Evolutionary conservation across 2,329 filamentous ascomycete genomes (phyloP).

Genomic region (Colletotrichum sp.): DNA sequence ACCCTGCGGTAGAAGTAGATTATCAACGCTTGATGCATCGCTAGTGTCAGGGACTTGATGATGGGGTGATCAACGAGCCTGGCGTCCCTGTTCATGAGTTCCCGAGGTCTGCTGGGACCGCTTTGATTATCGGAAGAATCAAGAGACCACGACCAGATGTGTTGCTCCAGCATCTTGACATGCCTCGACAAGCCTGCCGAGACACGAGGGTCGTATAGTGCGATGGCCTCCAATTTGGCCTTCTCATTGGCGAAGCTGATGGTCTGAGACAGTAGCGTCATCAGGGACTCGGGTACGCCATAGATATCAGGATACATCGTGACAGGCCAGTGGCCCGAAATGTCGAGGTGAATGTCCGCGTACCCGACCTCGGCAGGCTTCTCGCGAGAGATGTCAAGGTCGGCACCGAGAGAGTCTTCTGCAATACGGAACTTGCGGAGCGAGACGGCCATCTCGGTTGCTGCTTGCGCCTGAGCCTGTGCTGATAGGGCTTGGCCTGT

Average conservation of each 20-base stretch:
- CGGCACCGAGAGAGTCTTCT: constrained; percentile 25
- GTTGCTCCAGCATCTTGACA: constrained; percentile 34
- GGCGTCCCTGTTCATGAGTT: neutral
- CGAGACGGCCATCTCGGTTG: constrained; percentile 8
- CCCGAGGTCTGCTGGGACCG: neutral
- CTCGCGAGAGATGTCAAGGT: constrained; percentile 29
- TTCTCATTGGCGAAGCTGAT: constrained; percentile 49
- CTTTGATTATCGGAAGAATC: constrained; percentile 5
- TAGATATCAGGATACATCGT: constrained; percentile 51
- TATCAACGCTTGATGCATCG: constrained; percentile 45
- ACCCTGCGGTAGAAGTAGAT: constrained; percentile 53
- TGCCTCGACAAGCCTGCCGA: constrained; percentile 31
- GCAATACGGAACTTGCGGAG: constrained; percentile 32
- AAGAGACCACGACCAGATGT: constrained; percentile 34
- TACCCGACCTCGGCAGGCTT: constrained; percentile 44
- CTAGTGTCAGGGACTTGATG: constrained; percentile 36
- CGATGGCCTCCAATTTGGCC: constrained; percentile 29
- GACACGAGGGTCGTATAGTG: constrained; percentile 25
- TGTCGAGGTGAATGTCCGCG: constrained; percentile 47
- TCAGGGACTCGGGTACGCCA: constrained; percentile 45
- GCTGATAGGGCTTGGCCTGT: neutral
- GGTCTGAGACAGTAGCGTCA: constrained; percentile 44
- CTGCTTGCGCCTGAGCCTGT: neutral
- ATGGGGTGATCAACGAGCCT: constrained; percentile 20
- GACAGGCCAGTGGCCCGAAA: constrained; percentile 41